Conservation (phyloP, 2,329 filamentous ascomycete species). For the Lithohypha guttulata region DNA sequence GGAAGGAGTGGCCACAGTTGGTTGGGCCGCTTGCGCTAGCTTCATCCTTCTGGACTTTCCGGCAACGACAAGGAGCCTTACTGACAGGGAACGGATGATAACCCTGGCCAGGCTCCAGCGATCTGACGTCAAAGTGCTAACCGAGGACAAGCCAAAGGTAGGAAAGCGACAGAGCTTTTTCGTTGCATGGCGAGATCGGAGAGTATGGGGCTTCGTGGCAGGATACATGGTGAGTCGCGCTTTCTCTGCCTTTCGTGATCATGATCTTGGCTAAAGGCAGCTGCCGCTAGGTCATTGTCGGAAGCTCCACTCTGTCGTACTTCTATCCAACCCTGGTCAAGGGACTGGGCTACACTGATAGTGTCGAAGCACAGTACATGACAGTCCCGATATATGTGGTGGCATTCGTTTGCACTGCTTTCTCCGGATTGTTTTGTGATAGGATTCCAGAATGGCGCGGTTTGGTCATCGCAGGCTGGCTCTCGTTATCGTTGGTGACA, state of each 20-base stretch:
- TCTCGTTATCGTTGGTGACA: constrained; percentile 61
- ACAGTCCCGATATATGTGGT: constrained; percentile 55
- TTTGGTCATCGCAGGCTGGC: constrained; percentile 59
- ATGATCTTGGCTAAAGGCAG: background rate
- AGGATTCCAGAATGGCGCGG: constrained; percentile 59
- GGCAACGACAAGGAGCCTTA: constrained; percentile 29
- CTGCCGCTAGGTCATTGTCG: constrained; percentile 24
- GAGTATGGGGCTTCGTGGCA: constrained; percentile 32
- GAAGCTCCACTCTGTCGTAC: constrained; percentile 30
- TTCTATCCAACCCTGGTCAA: constrained; percentile 36
- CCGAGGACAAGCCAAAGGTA: constrained; percentile 13
- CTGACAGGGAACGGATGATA: constrained; percentile 39
- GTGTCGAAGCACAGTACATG: constrained; percentile 34
- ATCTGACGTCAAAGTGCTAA: constrained; percentile 17
- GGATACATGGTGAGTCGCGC: constrained; percentile 30
- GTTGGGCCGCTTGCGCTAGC: constrained; percentile 26
- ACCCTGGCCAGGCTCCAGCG: constrained; percentile 21
- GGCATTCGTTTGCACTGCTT: constrained; percentile 49
- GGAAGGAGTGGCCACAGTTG: constrained; percentile 29
- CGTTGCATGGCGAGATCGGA: constrained; percentile 23
- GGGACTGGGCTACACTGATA: constrained; percentile 30
- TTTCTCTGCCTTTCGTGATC: background rate
- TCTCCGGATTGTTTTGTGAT: constrained; percentile 63
- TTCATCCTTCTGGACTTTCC: constrained; percentile 35
- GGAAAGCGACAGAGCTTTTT: constrained; percentile 19